Percentiles rank a stretch among this genome's conserved stretches.
Evolutionary conservation across 2,329 filamentous ascomycete species (phyloP).

Genomic region (Aspergillaceae sp.): DNA sequence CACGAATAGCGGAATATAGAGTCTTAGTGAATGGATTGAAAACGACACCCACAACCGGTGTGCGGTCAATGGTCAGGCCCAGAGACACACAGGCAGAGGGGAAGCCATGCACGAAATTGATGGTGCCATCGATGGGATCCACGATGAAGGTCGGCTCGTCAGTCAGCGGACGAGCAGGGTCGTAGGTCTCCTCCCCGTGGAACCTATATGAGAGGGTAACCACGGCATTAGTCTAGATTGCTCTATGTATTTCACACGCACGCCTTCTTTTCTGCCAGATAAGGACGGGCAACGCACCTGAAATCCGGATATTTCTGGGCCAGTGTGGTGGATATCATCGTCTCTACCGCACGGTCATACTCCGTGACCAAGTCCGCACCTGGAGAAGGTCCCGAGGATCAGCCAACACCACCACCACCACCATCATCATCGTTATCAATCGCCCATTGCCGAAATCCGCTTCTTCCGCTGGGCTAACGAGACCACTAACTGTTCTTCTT

Average conservation of each 20-base stretch:
- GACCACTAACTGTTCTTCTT: constrained; percentile 38
- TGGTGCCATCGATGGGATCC: constrained; percentile 58
- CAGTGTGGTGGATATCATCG: constrained; percentile 46
- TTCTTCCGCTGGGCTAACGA: not conserved
- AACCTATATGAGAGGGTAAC: constrained; percentile 27
- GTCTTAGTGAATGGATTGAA: constrained; percentile 52
- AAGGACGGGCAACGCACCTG: constrained; percentile 28
- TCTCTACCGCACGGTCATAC: constrained; percentile 55
- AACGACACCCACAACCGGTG: constrained; percentile 50
- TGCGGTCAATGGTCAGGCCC: constrained; percentile 44
- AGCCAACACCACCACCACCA: too few relatives aligned
- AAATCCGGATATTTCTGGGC: constrained; percentile 46
- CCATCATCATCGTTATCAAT: too few relatives aligned
- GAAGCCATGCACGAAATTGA: constrained; percentile 56
- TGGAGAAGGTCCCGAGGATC: constrained; percentile 17
- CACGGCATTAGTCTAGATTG: not conserved
- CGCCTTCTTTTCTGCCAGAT: not conserved
- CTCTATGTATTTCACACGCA: not conserved
- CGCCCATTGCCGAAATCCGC: too few relatives aligned
- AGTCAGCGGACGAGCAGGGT: constrained; percentile 45
- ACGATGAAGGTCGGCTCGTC: constrained; percentile 51
- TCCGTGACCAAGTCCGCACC: constrained; percentile 56
- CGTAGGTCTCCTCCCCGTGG: constrained; percentile 54
- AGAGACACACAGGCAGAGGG: constrained; percentile 53
- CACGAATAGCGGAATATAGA: constrained; percentile 49